Evolutionary conservation across 805 yeast genomes (phyloP).

Genomic region (Candida incommunis): DNA sequence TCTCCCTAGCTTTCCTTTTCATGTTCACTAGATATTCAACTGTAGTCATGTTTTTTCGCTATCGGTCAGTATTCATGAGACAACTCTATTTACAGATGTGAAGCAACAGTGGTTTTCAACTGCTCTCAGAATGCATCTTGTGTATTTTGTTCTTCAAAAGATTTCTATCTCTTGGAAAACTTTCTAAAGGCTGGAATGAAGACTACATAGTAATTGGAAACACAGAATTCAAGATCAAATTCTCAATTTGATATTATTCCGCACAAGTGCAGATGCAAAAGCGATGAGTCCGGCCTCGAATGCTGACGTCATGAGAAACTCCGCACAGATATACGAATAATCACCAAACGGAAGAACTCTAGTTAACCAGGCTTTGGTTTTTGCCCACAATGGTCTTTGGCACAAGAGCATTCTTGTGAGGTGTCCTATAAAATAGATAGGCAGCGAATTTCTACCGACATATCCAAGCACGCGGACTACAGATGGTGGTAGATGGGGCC

Average conservation of each 20-base stretch:
- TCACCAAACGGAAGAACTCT: not conserved
- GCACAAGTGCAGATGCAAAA: not conserved
- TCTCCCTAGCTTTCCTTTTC: too few species aligned
- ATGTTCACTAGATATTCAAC: too few species aligned
- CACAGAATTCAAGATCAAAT: not conserved
- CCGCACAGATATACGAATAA: not conserved
- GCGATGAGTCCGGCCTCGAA: not conserved
- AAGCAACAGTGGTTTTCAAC: too few species aligned
- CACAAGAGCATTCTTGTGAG: not conserved
- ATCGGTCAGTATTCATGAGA: too few species aligned
- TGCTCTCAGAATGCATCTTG: too few species aligned
- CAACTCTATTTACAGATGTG: too few species aligned
- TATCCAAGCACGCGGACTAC: conserved; percentile 10
- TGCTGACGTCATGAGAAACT: not conserved
- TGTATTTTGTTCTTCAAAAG: too few species aligned
- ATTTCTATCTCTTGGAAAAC: too few species aligned
- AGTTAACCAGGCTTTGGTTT: not conserved
- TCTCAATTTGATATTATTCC: not conserved
- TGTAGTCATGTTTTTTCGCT: too few species aligned
- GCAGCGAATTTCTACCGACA: conserved; percentile 19
- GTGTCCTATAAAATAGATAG: conserved; percentile 15
- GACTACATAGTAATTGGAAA: too few species aligned
- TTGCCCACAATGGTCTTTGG: not conserved
- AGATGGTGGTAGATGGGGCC: conserved; percentile 17
- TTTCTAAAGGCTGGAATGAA: too few species aligned